Base-by-base conservation (phyloP, 2,329 filamentous ascomycete species). In the Dactylellina cionopaga region DNA sequence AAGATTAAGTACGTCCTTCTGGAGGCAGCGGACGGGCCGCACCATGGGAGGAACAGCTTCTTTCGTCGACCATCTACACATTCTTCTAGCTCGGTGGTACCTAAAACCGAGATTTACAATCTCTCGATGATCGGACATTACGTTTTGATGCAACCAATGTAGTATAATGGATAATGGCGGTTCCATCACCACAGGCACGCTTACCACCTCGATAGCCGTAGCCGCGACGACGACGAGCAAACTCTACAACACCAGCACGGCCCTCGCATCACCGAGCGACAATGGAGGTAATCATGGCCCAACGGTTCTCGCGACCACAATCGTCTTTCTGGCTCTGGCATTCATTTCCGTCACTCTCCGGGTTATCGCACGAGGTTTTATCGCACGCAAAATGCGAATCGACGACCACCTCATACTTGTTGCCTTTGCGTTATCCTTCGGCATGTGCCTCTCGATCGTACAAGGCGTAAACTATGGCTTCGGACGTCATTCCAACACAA, bases 401-500 rank as follows among this genome's bases (percentile, higher is more conserved):
- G 76, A 77, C 46, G 77, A 78, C 46, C 75, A 75, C 59, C 60
- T 77, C 31, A 75, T 78, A 24, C 46, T 75, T 13, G 33, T 76
- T 44, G 75, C 75, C 70, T 78, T 75, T 74, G 75, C 75, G 59
- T 31, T 82, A 33, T 81, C 17, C 77, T 83, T 58, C 79, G 83
- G 44, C 81, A 83, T 68, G 83, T 80, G 47, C 83, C 84, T 74
- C 82, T 81, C 15, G 80, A 82, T 73, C 80, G 84, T 82, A 51
- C 88, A 88, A 76, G 85, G 85, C 15, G 85, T 88, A 17, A 70
- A 60, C 41, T 60, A 63, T 27, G 52, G 63, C 10, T 68, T 75
- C 65, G 64, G 68, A 55, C 73, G 24, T 81, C 89, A 52, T 88
- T 89, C 79, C 82, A 86, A 79, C 60, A 72, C 63, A 29, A 41